A percentile compares a stretch with the other conserved stretches of the same genome.
These are phyloP conservation scores for Pyricularia grisea DNA, from an alignment of 2,329 filamentous ascomycete species.

Conservation along the genomic window DNA sequence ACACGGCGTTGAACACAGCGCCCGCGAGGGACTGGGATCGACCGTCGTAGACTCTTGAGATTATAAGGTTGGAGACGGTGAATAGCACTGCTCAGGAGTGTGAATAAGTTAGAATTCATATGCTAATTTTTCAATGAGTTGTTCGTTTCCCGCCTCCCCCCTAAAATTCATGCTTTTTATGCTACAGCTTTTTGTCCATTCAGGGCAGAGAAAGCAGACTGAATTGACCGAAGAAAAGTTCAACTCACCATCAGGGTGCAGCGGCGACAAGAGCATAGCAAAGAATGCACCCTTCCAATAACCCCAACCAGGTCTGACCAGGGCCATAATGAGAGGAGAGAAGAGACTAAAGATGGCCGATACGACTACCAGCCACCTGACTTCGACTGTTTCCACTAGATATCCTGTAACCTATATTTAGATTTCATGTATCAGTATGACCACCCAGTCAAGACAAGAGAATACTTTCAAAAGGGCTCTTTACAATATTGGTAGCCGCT, in stretches of 20 bases:
- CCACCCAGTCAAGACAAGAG: neutral
- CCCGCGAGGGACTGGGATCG: neutral
- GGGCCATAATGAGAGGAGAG: neutral
- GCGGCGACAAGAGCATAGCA: conserved; percentile 1
- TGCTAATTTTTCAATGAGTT: neutral
- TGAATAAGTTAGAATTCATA: too few relatives aligned
- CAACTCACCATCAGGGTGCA: neutral
- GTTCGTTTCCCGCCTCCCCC: neutral
- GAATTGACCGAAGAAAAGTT: neutral
- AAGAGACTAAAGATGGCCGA: neutral
- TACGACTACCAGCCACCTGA: neutral
- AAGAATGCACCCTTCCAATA: neutral
- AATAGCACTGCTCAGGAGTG: neutral
- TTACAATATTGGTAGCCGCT: conserved; percentile 7
- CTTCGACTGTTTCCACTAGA: conserved; percentile 24
- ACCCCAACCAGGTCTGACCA: neutral
- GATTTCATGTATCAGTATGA: neutral
- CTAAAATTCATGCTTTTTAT: neutral
- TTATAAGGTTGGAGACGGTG: neutral
- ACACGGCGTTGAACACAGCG: neutral
- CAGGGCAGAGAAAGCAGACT: neutral
- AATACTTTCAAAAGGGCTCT: too few relatives aligned
- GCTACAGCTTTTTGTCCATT: neutral
- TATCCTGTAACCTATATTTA: conserved; percentile 23
- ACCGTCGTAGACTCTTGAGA: neutral